Evolutionary conservation across 768 basidiomycete genomes (phyloP).

Genomic region (Cystofilobasidium ferigula): DNA sequence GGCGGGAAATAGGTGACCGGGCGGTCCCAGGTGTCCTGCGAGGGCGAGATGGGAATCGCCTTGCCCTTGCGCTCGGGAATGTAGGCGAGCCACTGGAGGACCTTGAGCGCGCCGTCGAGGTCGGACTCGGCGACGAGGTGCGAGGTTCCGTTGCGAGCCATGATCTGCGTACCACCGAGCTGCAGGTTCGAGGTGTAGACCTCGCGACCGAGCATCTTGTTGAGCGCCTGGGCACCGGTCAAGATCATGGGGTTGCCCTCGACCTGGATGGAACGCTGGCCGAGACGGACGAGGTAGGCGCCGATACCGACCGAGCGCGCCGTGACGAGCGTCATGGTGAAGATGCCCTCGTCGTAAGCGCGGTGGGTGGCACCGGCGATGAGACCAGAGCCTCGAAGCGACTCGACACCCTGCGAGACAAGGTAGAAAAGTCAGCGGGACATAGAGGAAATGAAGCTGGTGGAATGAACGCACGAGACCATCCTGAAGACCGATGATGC

Average conservation of each 20-base stretch:
- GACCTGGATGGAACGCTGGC: constrained; percentile 94
- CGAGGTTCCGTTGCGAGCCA: constrained; percentile 99
- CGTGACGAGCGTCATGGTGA: constrained; percentile 97
- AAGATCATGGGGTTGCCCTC: constrained; percentile 99
- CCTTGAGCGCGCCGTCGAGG: constrained; percentile 85
- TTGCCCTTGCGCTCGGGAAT: constrained; percentile 73
- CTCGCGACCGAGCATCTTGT: constrained; percentile 97
- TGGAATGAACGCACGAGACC: constrained; percentile 5
- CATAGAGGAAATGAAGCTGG: not conserved
- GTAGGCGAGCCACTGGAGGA: constrained; percentile 89
- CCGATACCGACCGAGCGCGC: constrained; percentile 98
- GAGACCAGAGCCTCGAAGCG: constrained; percentile 85
- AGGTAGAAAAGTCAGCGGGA: not conserved
- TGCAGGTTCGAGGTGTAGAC: constrained; percentile 98
- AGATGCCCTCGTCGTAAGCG: constrained; percentile 91
- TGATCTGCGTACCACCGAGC: constrained; percentile 99
- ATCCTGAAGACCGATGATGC: constrained; percentile 92
- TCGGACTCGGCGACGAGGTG: constrained; percentile 92
- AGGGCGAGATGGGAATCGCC: constrained; percentile 61
- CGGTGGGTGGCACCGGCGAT: constrained; percentile 97
- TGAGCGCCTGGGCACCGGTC: constrained; percentile 89
- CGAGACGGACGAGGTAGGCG: constrained; percentile 94
- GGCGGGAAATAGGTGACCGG: constrained; percentile 79
- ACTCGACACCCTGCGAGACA: constrained; percentile 62
- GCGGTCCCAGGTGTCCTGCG: constrained; percentile 78